Evolutionary conservation across 768 basidiomycete genomes (phyloP).

Genomic region (Aureoboletus auriporus): DNA sequence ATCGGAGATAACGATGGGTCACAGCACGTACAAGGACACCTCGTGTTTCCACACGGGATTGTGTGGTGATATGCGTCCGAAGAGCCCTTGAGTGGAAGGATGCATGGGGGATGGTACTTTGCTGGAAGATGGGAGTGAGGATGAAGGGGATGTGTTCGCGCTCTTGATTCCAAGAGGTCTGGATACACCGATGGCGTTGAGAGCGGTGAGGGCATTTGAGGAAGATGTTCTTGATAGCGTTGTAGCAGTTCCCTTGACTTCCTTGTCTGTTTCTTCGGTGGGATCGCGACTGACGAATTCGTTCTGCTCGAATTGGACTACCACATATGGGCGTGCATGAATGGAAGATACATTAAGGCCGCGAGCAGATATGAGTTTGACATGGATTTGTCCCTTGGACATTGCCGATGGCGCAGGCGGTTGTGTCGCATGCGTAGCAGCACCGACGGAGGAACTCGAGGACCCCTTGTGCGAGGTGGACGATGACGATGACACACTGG

Average conservation of each 20-base stretch:
- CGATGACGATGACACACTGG: slow-evolving; percentile 40
- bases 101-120: slow-evolving; percentile 30
- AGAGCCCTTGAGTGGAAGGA: slow-evolving; percentile 42
- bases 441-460: slow-evolving; percentile 19
- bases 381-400: slow-evolving; percentile 78
- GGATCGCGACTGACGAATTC: slow-evolving; percentile 95
- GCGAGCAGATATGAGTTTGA: slow-evolving; percentile 93
- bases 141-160: slow-evolving; percentile 41
- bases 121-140: slow-evolving; percentile 36
- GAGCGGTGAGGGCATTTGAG: slow-evolving; percentile 60
- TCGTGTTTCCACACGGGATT: slow-evolving; percentile 99
- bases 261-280: slow-evolving; percentile 79
- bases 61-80: slow-evolving; percentile 65
- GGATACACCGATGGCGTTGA: slow-evolving; percentile 57
- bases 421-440: too few species aligned
- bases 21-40: slow-evolving; percentile 83
- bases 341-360: slow-evolving; percentile 69
- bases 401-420: slow-evolving; percentile 31
- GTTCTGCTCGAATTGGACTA: slow-evolving; percentile 98
- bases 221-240: slow-evolving; percentile 53
- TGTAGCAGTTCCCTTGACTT: slow-evolving; percentile 78
- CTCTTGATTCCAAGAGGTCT: slow-evolving; percentile 41
- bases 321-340: slow-evolving; percentile 80
- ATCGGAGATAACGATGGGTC: slow-evolving; percentile 9
- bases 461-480: slow-evolving; percentile 35